These are phyloP conservation scores for Phytophthora cajani DNA, from an alignment of 352 stramenopile species.

Conservation along the genomic window DNA sequence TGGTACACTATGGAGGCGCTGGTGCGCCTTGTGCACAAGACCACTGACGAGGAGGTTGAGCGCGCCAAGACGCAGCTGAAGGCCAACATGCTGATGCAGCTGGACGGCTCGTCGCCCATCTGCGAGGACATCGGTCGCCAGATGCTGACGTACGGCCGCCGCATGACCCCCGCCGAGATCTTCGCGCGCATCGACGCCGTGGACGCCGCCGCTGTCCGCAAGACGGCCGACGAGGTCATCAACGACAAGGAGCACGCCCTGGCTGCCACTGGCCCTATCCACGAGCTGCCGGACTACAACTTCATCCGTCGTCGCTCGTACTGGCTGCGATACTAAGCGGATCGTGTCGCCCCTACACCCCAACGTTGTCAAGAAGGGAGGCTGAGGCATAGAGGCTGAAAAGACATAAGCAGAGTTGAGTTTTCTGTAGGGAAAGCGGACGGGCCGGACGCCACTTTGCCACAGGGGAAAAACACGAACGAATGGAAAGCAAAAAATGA, in stretches of 20 bases:
- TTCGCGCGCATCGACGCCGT: slow-evolving; percentile 99
- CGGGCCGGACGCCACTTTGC: slow-evolving; percentile 38
- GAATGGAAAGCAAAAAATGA: slow-evolving; percentile 40
- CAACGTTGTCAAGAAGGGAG: slow-evolving; percentile 36
- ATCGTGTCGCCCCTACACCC: slow-evolving; percentile 24
- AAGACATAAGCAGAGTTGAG: slow-evolving; percentile 33
- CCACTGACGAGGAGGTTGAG: slow-evolving; percentile 97
- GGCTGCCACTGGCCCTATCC: slow-evolving; percentile 96
- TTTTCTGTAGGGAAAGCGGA: slow-evolving; percentile 43
- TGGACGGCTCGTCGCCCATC: slow-evolving; percentile 98
- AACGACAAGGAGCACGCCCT: slow-evolving; percentile 99
- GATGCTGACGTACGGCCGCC: slow-evolving; percentile 96
- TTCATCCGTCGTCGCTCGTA: slow-evolving; percentile 99
- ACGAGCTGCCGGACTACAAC: slow-evolving; percentile 99
- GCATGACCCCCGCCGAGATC: slow-evolving; percentile 98
- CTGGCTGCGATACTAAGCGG: slow-evolving; percentile 94
- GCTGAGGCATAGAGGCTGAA: slow-evolving; percentile 43
- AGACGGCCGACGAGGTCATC: slow-evolving; percentile 90
- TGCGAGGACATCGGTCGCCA: slow-evolving; percentile 99
- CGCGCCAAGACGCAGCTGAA: slow-evolving; percentile 99
- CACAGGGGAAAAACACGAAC: slow-evolving; percentile 33
- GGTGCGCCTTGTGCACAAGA: slow-evolving; percentile 96
- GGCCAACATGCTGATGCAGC: slow-evolving; percentile 99
- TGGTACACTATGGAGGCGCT: slow-evolving; percentile 96
- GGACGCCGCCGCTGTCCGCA: slow-evolving; percentile 93